Evolutionary conservation across 306 rosid species (phyloP).

Genomic region (Abrus precatorius): DNA sequence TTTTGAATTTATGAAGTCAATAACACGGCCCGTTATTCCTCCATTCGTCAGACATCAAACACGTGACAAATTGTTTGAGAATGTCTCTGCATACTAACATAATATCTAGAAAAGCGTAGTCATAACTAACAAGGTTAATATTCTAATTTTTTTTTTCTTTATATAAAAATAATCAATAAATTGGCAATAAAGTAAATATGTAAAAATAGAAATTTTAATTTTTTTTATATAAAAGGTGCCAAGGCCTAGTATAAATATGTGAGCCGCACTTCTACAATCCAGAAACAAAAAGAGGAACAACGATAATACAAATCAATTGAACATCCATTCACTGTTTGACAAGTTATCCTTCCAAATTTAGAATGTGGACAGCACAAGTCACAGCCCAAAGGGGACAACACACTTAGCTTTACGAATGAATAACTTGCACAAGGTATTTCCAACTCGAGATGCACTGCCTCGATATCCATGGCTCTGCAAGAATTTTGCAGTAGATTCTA

Average conservation of each 20-base stretch:
- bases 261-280: constrained; percentile 20
- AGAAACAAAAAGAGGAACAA: neutral
- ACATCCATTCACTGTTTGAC: constrained; percentile 33
- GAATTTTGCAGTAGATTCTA: constrained; percentile 40
- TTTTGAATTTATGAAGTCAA: neutral
- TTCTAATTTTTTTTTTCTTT: neutral
- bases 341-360: constrained; percentile 40
- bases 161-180: neutral
- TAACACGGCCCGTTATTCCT: neutral
- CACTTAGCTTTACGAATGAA: constrained; percentile 36
- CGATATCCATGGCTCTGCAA: constrained; percentile 53
- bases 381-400: constrained; percentile 30
- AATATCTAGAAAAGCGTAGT: neutral
- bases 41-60: neutral
- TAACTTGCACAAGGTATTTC: constrained; percentile 35
- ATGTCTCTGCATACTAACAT: neutral
- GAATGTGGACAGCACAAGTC: constrained; percentile 31
- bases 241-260: constrained; percentile 29
- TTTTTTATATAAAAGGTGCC: neutral
- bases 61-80: neutral
- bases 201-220: constrained; percentile 2
- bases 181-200: neutral
- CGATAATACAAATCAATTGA: constrained; percentile 33
- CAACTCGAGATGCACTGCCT: constrained; percentile 58
- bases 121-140: neutral